Conservation (phyloP, 2,329 filamentous ascomycete species). For the Sclerotinia borealis region DNA sequence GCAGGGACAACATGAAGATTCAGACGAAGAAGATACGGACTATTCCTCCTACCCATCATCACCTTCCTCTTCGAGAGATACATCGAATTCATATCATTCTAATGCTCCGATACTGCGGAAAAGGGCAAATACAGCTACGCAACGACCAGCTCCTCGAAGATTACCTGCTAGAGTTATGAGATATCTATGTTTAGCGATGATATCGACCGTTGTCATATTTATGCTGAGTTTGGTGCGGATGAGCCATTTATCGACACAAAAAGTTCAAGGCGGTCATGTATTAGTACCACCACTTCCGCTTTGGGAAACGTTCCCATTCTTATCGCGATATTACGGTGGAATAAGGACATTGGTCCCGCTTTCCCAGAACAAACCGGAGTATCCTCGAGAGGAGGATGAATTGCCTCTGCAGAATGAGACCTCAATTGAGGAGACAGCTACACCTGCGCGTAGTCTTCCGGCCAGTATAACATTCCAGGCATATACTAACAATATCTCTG, state of each 20-base stretch:
- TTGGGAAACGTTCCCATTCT: slow-evolving; percentile 85
- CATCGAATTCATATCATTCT: slow-evolving; percentile 28
- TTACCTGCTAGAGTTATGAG: slow-evolving; percentile 68
- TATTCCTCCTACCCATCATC: slow-evolving; percentile 33
- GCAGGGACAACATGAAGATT: slow-evolving; percentile 32
- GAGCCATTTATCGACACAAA: slow-evolving; percentile 63
- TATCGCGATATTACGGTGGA: slow-evolving; percentile 87
- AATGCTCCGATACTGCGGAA: slow-evolving; percentile 29
- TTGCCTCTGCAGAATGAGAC: slow-evolving; percentile 40
- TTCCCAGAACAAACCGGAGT: slow-evolving; percentile 69
- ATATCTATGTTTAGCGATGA: slow-evolving; percentile 69
- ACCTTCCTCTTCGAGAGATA: slow-evolving; percentile 28
- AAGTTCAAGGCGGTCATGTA: slow-evolving; percentile 51
- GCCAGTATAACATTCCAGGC: slow-evolving; percentile 55
- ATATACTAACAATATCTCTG: slow-evolving; percentile 48
- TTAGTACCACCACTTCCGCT: slow-evolving; percentile 53
- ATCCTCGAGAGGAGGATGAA: slow-evolving; percentile 62
- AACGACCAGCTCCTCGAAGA: slow-evolving; percentile 20
- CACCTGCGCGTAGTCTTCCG: slow-evolving; percentile 37
- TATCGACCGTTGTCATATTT: slow-evolving; percentile 66
- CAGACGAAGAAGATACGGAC: slow-evolving; percentile 41
- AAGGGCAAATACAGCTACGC: slow-evolving; percentile 20
- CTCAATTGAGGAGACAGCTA: slow-evolving; percentile 27
- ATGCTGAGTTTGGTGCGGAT: slow-evolving; percentile 69
- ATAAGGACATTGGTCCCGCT: slow-evolving; percentile 64